phyloP scores from a whole-genome alignment of 2,329 filamentous ascomycete genomes.

The Zelopaecilomyces penicillatus region DNA sequence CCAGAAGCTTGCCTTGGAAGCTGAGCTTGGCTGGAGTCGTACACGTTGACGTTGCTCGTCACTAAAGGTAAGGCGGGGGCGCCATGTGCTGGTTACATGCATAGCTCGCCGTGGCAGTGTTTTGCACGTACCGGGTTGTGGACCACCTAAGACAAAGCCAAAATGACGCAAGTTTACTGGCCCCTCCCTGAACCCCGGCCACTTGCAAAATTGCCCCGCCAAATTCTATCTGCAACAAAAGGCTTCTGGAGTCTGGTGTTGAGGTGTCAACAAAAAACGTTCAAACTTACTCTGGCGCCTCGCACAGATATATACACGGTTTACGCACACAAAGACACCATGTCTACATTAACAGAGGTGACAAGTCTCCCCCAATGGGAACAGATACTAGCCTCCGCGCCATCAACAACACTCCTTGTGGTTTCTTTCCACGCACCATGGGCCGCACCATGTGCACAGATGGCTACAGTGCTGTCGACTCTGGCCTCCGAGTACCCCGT shows the following conservation, averaged over 20 bases:
- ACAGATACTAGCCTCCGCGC: slow-evolving; percentile 55
- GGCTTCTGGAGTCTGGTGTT: too few species aligned
- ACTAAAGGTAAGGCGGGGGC: slow-evolving; percentile 6
- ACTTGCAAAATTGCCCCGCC: slow-evolving; percentile 11
- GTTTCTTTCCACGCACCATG: slow-evolving; percentile 95
- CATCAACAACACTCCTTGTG: slow-evolving; percentile 64
- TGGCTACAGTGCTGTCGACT: slow-evolving; percentile 76
- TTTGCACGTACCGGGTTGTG: slow-evolving; percentile 6
- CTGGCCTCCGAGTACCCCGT: slow-evolving; percentile 80
- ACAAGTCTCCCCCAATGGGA: slow-evolving; percentile 66
- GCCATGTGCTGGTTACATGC: slow-evolving; percentile 5
- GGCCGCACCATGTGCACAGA: slow-evolving; percentile 93
- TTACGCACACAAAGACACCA: slow-evolving; percentile 26
- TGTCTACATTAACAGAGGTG: slow-evolving; percentile 75
- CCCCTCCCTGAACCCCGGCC: slow-evolving; percentile 9
- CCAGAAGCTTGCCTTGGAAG: slow-evolving; percentile 9
- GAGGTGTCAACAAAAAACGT: too few species aligned
- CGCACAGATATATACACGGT: background rate
- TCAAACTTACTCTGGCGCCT: background rate
- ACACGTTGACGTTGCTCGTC: slow-evolving; percentile 13
- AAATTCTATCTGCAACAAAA: slow-evolving; percentile 5
- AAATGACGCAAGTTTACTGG: slow-evolving; percentile 18
- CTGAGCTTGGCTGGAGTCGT: slow-evolving; percentile 11
- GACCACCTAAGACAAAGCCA: slow-evolving; percentile 1
- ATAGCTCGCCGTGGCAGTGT: slow-evolving; percentile 3